A percentile compares a stretch with the other conserved stretches of the same genome.
Conservation (phyloP, 768 basidiomycete genomes). For the Strobilomyces confusus region DNA sequence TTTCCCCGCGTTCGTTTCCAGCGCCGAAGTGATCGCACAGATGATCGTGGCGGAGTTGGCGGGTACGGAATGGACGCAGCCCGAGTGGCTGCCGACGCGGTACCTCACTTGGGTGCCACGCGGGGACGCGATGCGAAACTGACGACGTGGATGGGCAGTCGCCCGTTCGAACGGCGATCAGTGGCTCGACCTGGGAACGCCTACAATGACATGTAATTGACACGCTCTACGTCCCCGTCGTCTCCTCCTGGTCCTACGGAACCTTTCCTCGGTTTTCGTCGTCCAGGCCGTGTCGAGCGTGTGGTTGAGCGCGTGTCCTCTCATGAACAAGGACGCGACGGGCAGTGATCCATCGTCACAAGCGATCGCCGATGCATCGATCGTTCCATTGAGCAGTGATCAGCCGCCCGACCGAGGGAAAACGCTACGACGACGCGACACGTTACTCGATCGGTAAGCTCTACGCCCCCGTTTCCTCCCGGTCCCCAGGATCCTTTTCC, state of each 20-base stretch:
- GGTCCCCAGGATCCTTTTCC: not conserved
- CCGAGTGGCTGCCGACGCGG: conserved; percentile 60
- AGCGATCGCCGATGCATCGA: not conserved
- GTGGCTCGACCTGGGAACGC: too few species aligned
- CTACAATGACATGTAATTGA: not conserved
- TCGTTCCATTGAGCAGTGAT: too few species aligned
- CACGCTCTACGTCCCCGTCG: not conserved
- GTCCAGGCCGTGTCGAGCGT: conserved; percentile 10
- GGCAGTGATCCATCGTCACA: not conserved
- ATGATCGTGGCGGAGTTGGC: conserved; percentile 53
- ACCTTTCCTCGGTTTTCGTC: not conserved
- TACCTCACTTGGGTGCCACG: conserved; percentile 40
- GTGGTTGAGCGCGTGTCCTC: conserved; percentile 5
- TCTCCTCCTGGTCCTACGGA: not conserved
- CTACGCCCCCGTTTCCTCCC: not conserved
- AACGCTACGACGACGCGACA: not conserved
- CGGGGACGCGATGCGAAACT: not conserved
- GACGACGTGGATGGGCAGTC: too few species aligned
- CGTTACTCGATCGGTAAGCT: not conserved
- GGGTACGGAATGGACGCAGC: conserved; percentile 44
- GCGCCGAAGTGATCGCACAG: conserved; percentile 57
- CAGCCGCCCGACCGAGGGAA: not conserved
- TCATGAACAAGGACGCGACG: conserved; percentile 12
- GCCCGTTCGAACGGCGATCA: too few species aligned
- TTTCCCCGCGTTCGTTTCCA: conserved; percentile 18